A percentile compares a stretch with the other conserved stretches of the same genome.
These are phyloP conservation scores for Prunus salicina DNA, from an alignment of 306 rosid genomes.

Conservation along the genomic window DNA sequence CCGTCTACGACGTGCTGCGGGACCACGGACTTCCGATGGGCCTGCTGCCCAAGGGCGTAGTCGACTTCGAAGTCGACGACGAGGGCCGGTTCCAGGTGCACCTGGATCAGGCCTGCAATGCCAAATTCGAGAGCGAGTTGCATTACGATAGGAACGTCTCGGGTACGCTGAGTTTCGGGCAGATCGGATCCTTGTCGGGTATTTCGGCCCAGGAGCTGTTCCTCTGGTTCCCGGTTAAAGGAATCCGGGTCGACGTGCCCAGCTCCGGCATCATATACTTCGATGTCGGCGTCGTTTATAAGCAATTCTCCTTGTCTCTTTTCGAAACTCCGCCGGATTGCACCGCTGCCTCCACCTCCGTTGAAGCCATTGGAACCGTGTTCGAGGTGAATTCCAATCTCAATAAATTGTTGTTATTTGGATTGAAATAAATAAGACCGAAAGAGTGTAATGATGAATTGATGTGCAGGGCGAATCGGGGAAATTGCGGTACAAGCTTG, in stretches of 20 bases:
- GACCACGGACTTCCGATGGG: conserved; percentile 82
- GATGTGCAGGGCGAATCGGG: conserved; percentile 41
- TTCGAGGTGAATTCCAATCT: conserved; percentile 35
- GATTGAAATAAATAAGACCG: conserved; percentile 3
- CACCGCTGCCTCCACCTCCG: conserved; percentile 30
- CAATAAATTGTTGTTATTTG: background rate
- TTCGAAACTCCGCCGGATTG: conserved; percentile 83
- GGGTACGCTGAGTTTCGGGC: conserved; percentile 56
- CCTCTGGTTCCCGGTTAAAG: conserved; percentile 78
- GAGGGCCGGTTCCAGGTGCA: conserved; percentile 54
- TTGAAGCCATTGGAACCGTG: conserved; percentile 6
- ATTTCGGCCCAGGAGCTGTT: conserved; percentile 78
- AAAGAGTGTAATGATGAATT: background rate
- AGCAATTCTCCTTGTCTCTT: conserved; percentile 70
- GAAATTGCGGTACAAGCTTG: conserved; percentile 28
- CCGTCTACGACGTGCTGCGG: conserved; percentile 61
- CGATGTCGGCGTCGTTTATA: conserved; percentile 69
- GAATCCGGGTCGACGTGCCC: conserved; percentile 79
- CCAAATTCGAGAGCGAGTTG: conserved; percentile 74
- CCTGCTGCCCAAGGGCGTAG: conserved; percentile 63
- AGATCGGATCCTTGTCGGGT: conserved; percentile 58
- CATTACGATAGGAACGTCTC: conserved; percentile 81
- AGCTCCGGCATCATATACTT: conserved; percentile 79
- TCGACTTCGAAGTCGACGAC: conserved; percentile 41
- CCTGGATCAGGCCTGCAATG: conserved; percentile 83